phyloP scores from a whole-genome alignment of 257 asterid species.

The Nicotiana benthamiana region DNA sequence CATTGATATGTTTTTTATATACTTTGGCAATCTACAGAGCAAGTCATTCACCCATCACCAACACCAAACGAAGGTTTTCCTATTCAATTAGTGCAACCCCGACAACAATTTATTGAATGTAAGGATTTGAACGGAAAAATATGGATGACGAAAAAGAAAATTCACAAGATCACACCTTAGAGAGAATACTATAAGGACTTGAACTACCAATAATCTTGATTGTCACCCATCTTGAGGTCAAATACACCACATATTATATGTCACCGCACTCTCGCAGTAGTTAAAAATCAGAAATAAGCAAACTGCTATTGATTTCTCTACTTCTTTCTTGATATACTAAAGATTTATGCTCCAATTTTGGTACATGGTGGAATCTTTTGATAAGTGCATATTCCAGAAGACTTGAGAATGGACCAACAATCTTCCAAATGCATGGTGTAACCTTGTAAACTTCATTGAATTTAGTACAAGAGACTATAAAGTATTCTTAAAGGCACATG shows the following conservation, averaged over 20 bases:
- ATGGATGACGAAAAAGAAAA: neutral
- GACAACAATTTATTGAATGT: neutral
- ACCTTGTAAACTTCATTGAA: neutral
- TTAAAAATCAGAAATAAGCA: neutral
- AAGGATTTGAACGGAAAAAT: neutral
- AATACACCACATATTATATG: neutral
- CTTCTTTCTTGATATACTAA: neutral
- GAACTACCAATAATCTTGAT: neutral
- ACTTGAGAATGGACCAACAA: neutral
- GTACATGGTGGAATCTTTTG: neutral
- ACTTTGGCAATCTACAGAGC: neutral
- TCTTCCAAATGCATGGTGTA: neutral
- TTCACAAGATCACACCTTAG: neutral
- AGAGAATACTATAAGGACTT: neutral
- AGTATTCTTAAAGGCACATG: neutral
- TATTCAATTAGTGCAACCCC: neutral
- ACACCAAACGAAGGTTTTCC: neutral
- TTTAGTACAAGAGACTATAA: neutral
- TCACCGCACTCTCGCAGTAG: neutral
- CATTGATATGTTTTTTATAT: neutral
- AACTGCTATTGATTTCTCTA: neutral
- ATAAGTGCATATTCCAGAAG: neutral
- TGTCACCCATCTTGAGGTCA: neutral
- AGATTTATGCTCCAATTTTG: neutral
- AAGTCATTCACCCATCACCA: neutral